These are phyloP conservation scores for Colletotrichum limetticola DNA, from an alignment of 2,329 filamentous ascomycete species.

Conservation along the genomic window DNA sequence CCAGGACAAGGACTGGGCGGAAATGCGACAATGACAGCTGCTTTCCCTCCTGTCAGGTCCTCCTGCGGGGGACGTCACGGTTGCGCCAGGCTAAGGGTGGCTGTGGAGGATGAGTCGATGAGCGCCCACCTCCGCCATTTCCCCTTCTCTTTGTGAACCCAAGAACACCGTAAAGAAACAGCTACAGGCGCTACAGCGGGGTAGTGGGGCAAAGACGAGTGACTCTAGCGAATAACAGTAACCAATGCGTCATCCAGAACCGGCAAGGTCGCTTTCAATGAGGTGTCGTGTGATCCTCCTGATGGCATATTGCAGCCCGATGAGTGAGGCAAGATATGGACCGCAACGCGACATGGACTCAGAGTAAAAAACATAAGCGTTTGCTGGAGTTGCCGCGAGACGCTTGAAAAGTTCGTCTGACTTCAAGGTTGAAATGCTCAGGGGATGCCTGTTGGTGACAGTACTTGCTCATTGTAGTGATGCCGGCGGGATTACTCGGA, in stretches of 20 bases:
- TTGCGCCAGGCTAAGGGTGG: slow-evolving; percentile 20
- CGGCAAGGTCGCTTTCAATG: not conserved
- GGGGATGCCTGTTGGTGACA: not conserved
- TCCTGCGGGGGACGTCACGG: slow-evolving; percentile 10
- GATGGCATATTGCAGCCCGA: slow-evolving; percentile 5
- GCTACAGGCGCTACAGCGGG: slow-evolving; percentile 17
- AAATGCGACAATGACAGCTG: slow-evolving; percentile 25
- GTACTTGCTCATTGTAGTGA: not conserved
- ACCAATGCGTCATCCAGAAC: not conserved
- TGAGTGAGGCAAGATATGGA: not conserved
- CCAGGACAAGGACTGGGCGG: slow-evolving; percentile 6
- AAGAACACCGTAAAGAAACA: slow-evolving; percentile 3
- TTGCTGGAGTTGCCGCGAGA: not conserved
- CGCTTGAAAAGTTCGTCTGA: not conserved
- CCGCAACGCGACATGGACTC: not conserved
- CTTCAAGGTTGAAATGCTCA: not conserved
- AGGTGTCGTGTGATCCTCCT: slow-evolving; percentile 9
- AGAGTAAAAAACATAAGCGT: not conserved
- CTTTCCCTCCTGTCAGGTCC: not conserved
- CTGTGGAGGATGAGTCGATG: slow-evolving; percentile 20
- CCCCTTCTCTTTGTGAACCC: slow-evolving; percentile 15
- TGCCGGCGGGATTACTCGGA: slow-evolving; percentile 5
- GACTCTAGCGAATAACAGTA: slow-evolving; percentile 16
- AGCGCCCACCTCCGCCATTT: not conserved
- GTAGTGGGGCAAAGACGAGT: slow-evolving; percentile 18